A percentile compares a stretch with the other conserved stretches of the same genome.
Evolutionary conservation across 257 asterid species (phyloP).

Genomic region (Capsicum chinense): DNA sequence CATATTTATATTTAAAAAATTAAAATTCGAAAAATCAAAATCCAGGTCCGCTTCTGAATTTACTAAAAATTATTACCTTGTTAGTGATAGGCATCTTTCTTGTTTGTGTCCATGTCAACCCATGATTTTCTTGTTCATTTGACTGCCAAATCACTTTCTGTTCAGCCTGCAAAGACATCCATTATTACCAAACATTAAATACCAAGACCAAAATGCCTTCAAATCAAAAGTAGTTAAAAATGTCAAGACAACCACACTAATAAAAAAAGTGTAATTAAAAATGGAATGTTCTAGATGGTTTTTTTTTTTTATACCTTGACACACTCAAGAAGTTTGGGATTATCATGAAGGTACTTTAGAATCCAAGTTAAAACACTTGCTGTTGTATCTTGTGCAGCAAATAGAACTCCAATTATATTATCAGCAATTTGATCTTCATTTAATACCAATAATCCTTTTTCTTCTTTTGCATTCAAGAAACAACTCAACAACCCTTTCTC

Average conservation of each 20-base stretch:
- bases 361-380: slow-evolving; percentile 88
- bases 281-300: neutral
- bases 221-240: neutral
- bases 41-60: neutral
- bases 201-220: neutral
- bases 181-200: slow-evolving; percentile 7
- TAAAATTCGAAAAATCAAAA: neutral
- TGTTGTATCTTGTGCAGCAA: slow-evolving; percentile 91
- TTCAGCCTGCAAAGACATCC: slow-evolving; percentile 57
- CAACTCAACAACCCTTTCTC: slow-evolving; percentile 62
- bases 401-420: slow-evolving; percentile 81
- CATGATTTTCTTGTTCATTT: slow-evolving; percentile 42
- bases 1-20: neutral
- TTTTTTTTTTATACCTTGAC: slow-evolving; percentile 60
- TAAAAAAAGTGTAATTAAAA: neutral
- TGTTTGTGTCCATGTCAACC: slow-evolving; percentile 78
- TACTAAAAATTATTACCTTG: slow-evolving; percentile 48
- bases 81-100: slow-evolving; percentile 78
- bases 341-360: slow-evolving; percentile 72
- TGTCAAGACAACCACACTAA: neutral
- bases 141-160: slow-evolving; percentile 59
- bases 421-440: slow-evolving; percentile 75
- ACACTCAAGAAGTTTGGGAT: slow-evolving; percentile 54
- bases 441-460: slow-evolving; percentile 43
- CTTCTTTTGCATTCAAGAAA: slow-evolving; percentile 54